A percentile compares a stretch with the other conserved stretches of the same genome.
Evolutionary conservation across 208 protist species (phyloP).

Genomic region (Trypanosomatidae sp.): DNA sequence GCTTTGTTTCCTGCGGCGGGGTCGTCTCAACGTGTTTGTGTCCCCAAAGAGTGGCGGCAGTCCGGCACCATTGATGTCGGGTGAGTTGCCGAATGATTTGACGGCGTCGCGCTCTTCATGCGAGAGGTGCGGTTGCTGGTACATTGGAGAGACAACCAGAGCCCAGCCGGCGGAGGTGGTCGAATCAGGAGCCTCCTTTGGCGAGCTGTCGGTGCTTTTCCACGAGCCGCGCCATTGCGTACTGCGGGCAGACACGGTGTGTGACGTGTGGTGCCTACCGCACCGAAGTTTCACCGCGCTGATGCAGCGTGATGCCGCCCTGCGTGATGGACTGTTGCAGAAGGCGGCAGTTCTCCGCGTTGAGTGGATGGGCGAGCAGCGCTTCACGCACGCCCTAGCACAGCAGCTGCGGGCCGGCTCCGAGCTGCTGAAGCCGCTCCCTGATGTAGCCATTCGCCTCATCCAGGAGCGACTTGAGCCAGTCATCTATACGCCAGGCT

Average conservation of each 20-base stretch:
- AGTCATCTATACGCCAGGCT: constrained; percentile 71
- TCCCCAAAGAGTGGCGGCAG: constrained; percentile 5
- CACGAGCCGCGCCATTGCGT: constrained; percentile 72
- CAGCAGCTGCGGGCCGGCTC: constrained; percentile 60
- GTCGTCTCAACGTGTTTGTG: constrained; percentile 58
- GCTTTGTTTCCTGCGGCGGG: constrained; percentile 81
- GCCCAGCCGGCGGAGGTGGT: constrained; percentile 29
- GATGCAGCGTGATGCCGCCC: constrained; percentile 67
- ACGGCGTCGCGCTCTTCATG: not conserved
- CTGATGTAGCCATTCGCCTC: constrained; percentile 70
- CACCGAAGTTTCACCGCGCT: constrained; percentile 53
- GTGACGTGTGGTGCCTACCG: constrained; percentile 84
- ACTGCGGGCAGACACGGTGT: constrained; percentile 64
- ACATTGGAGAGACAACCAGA: not conserved
- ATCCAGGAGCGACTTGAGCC: constrained; percentile 86
- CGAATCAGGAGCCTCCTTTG: constrained; percentile 72
- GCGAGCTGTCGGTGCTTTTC: constrained; percentile 85
- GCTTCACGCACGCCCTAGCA: constrained; percentile 62
- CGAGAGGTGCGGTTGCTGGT: constrained; percentile 16
- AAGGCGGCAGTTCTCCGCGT: constrained; percentile 85
- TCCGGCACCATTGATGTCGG: not conserved
- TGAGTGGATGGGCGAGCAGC: constrained; percentile 84
- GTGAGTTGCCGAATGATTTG: not conserved
- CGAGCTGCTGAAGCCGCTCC: constrained; percentile 58
- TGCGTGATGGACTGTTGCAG: constrained; percentile 54